phyloP scores from a whole-genome alignment of 1,284 basidiomycete species.

The Leccinum ponderosum region DNA sequence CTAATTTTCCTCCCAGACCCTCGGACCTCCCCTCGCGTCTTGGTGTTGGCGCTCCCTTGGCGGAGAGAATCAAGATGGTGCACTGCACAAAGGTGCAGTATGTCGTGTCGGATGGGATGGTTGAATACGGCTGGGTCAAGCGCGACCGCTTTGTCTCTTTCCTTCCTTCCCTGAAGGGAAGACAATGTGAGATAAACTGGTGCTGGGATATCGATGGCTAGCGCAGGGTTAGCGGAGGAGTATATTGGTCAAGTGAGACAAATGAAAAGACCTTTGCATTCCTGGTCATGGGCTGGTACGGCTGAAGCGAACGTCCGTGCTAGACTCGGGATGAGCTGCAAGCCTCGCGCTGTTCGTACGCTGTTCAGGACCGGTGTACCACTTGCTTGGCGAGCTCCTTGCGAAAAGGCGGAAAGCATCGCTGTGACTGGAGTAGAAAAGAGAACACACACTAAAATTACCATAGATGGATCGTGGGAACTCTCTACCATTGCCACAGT shows the following conservation, averaged over 20 bases:
- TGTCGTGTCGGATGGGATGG: constrained; percentile 86
- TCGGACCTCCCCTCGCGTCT: constrained; percentile 87
- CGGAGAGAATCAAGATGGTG: constrained; percentile 89
- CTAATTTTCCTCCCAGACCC: constrained; percentile 89
- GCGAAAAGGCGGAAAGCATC: constrained; percentile 25
- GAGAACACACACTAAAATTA: constrained; percentile 13
- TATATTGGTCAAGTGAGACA: neutral
- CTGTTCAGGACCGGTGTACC: neutral
- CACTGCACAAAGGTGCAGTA: constrained; percentile 91
- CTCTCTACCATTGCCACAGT: neutral
- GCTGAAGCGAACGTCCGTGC: constrained; percentile 16
- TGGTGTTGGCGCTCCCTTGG: constrained; percentile 89
- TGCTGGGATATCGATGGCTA: constrained; percentile 43
- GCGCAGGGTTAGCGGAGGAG: constrained; percentile 12
- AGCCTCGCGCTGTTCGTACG: neutral
- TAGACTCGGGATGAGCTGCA: neutral
- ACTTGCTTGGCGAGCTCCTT: constrained; percentile 12
- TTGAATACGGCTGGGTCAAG: constrained; percentile 86
- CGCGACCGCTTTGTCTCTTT: constrained; percentile 58
- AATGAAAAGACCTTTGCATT: constrained; percentile 18
- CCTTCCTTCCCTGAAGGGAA: constrained; percentile 50
- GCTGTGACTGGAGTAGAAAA: neutral
- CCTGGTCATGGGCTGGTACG: constrained; percentile 5
- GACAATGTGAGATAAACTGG: constrained; percentile 64
- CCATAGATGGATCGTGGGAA: constrained; percentile 33